Evolutionary conservation across 2,329 filamentous ascomycete species (phyloP).

Genomic region (Ramularia collo-cygni): DNA sequence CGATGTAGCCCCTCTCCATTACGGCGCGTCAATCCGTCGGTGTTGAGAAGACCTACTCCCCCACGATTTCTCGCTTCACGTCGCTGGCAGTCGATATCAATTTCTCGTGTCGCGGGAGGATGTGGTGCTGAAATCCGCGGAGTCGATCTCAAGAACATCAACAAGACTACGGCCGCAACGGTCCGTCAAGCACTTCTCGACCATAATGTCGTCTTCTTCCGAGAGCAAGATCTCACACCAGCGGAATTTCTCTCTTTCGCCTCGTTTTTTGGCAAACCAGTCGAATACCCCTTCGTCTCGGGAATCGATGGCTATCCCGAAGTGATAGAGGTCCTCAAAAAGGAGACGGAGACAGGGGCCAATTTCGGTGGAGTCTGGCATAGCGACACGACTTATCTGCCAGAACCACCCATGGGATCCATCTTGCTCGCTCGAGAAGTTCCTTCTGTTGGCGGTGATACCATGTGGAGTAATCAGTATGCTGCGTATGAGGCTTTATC

Average conservation of each 20-base stretch:
- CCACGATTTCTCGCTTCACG: no score
- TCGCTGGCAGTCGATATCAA: no score
- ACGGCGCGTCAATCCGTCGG: no score
- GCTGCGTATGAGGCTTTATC: conserved; percentile 76
- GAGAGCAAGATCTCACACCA: conserved; percentile 65
- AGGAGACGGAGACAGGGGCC: conserved; percentile 15
- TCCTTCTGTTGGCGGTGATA: conserved; percentile 61
- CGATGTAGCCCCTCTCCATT: no score
- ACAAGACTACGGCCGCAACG: background rate
- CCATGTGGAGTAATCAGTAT: conserved; percentile 69
- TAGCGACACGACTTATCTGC: conserved; percentile 19
- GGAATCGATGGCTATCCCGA: conserved; percentile 19
- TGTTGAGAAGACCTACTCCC: no score
- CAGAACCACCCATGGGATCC: conserved; percentile 19
- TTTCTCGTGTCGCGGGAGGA: no score
- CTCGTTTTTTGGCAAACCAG: conserved; percentile 71
- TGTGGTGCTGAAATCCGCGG: no score
- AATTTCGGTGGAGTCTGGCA: conserved; percentile 26
- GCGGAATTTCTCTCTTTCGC: conserved; percentile 61
- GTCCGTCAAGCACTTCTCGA: conserved; percentile 65
- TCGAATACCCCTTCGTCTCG: conserved; percentile 19
- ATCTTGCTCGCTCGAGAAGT: conserved; percentile 18
- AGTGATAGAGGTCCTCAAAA: conserved; percentile 22
- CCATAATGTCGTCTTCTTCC: conserved; percentile 70
- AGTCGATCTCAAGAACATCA: no score